These are phyloP conservation scores for Phytopythium ostracodes DNA, from an alignment of 352 stramenopile genomes.

Conservation along the genomic window DNA sequence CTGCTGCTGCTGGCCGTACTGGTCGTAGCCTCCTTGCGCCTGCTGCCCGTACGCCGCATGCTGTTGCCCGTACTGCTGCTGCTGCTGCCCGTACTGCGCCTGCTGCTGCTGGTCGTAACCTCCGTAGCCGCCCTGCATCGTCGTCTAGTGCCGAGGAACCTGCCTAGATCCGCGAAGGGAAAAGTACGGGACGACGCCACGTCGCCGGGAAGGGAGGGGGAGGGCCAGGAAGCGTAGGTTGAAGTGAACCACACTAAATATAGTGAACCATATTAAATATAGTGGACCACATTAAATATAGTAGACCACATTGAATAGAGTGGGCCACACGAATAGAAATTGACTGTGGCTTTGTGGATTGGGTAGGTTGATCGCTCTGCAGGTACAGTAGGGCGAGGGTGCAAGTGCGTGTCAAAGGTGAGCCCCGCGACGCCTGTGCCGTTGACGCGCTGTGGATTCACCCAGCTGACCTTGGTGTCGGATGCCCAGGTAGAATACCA, in stretches of 20 bases:
- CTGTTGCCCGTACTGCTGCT: constrained; percentile 32
- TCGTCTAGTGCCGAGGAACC: neutral
- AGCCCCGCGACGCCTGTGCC: too few relatives aligned
- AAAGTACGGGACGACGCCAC: neutral
- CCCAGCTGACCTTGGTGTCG: too few relatives aligned
- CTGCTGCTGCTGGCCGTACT: constrained; percentile 24
- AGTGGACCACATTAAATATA: too few relatives aligned
- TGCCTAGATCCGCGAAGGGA: neutral
- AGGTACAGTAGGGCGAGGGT: too few relatives aligned
- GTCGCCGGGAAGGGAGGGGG: neutral
- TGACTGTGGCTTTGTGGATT: too few relatives aligned
- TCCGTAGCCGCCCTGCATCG: constrained; percentile 51
- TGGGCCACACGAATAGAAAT: too few relatives aligned
- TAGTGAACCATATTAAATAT: too few relatives aligned
- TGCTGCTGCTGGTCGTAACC: constrained; percentile 42
- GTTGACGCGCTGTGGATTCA: too few relatives aligned
- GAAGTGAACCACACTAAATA: neutral
- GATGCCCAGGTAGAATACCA: too few relatives aligned
- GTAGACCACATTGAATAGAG: neutral
- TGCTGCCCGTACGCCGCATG: constrained; percentile 27
- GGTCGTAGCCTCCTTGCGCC: constrained; percentile 30
- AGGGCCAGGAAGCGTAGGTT: neutral
- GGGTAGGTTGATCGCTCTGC: too few relatives aligned
- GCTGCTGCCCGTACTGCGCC: constrained; percentile 26
- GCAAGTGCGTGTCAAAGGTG: too few relatives aligned